Base-by-base conservation (phyloP, 169 alveolate genomes). In the Plasmodium gonderi region DNA sequence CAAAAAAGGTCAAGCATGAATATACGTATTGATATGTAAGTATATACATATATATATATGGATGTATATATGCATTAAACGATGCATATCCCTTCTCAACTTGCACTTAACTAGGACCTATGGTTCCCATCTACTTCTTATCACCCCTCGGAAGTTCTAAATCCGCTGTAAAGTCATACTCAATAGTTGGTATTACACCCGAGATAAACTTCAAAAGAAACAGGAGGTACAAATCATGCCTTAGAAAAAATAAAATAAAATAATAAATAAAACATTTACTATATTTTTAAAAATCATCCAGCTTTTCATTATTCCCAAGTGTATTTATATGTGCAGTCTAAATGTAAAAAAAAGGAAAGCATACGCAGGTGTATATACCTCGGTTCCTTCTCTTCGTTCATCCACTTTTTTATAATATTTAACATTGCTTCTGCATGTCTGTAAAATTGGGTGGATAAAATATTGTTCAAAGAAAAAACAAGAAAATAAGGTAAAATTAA, bases 111-210 rank as follows among this genome's bases (percentile, higher is more conserved):
- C n/a, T 49, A n/a, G 20, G 14, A 7, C 14, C 11, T 45, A 38
- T 29, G 17, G 11, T 64, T 87, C 49, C 29, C 33, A 26, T 17
- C 36, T 64, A 75, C 26, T 76, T 31, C 45, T 33, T 75, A 17
- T 60, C 36, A 74, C 47, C 78, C 79, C 78, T 87, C 23, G 93
- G 90, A n/a, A 87, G 26, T 78, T 94, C 95, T 26, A 94, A 65
- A 77, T 97, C 98, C 44, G 96, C 89, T 26, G 98, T 97, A 47
- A 95, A 95, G 49, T 97, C 98, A 51, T 96, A 95, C 78, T 97
- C 98, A 31, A 97, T 96, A 3, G 98, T 95, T n/a, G 98, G 98
- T 60, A 96, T 96, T 23, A 97, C 98, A 7, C 97, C 93, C 4
- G 98, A 94, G 23, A 97, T 85, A 83, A 96, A 96, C 91, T 97